Conservation (phyloP, 352 stramenopile genomes). For the Globisporangium radiosum region DNA sequence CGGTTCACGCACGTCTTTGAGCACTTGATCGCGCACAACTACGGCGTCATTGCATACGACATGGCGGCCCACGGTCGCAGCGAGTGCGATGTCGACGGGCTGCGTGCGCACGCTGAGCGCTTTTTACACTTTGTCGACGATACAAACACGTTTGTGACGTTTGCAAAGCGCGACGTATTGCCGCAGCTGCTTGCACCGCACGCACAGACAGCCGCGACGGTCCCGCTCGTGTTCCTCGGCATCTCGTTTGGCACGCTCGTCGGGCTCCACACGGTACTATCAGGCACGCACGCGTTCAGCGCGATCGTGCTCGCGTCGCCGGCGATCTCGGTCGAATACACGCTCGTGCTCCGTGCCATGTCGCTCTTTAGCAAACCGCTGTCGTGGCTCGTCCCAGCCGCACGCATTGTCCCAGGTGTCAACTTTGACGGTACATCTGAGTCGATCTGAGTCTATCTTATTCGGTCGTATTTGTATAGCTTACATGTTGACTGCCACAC, state of each 20-base stretch:
- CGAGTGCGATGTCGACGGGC: constrained; percentile 26
- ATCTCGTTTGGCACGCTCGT: constrained; percentile 65
- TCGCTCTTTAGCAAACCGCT: constrained; percentile 32
- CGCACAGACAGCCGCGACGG: constrained; percentile 3
- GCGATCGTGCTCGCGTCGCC: constrained; percentile 48
- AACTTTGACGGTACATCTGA: constrained; percentile 33
- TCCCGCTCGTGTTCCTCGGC: constrained; percentile 47
- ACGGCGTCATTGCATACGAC: constrained; percentile 59
- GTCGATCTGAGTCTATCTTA: constrained; percentile 9
- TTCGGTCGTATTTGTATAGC: too few species aligned
- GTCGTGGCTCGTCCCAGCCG: constrained; percentile 32
- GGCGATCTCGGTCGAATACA: constrained; percentile 56
- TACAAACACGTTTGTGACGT: constrained; percentile 49
- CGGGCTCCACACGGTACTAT: constrained; percentile 50
- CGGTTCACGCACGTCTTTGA: constrained; percentile 58
- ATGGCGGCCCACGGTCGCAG: constrained; percentile 51
- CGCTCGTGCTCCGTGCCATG: constrained; percentile 34
- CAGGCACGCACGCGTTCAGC: constrained; percentile 31
- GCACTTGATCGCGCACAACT: constrained; percentile 33
- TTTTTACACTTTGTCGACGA: constrained; percentile 68
- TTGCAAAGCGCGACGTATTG: constrained; percentile 31
- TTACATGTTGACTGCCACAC: too few species aligned
- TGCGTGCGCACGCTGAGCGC: constrained; percentile 40
- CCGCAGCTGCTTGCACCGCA: constrained; percentile 23
- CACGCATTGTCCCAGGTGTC: constrained; percentile 43